Conservation (phyloP, 371 early-diverging fungal species). For the Rhizopus delemar region DNA sequence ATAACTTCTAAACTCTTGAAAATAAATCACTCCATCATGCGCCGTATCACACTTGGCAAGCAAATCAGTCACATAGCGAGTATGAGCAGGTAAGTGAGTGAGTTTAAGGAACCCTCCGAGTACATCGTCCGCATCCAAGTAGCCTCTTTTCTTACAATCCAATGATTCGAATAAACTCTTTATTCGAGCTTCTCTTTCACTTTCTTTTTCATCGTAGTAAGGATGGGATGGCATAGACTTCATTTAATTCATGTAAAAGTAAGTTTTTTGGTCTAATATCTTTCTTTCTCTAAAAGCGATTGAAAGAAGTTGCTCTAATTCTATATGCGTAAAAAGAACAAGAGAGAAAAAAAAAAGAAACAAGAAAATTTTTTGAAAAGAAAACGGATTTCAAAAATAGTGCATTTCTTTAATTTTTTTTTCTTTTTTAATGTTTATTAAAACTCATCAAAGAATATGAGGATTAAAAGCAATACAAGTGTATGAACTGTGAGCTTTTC, state of each 20-base stretch:
- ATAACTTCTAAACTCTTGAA: constrained; percentile 72
- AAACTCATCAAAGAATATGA: no score
- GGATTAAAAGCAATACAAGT: no score
- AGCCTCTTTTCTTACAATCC: constrained; percentile 42
- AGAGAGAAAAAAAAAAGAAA: no score
- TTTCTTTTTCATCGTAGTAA: constrained; percentile 51
- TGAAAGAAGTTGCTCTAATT: no score
- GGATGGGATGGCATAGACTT: constrained; percentile 35
- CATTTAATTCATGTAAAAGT: neutral
- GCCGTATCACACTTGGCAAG: constrained; percentile 62
- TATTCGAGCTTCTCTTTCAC: constrained; percentile 48
- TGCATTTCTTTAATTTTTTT: no score
- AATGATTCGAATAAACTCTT: constrained; percentile 50
- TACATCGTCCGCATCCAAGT: constrained; percentile 51
- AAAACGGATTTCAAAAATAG: no score
- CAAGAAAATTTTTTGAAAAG: no score
- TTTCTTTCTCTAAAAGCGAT: neutral
- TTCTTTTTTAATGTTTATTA: no score
- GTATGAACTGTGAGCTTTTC: no score
- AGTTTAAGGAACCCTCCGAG: constrained; percentile 48
- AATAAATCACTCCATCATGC: constrained; percentile 63
- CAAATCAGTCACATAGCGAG: constrained; percentile 53
- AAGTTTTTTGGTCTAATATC: neutral
- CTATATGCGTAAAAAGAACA: no score
- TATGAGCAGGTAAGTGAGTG: constrained; percentile 52